Evolutionary conservation across 192 early-diverging fungal species (phyloP), one percentile per base, ranked within the genome.

Genomic region (Lobosporangium transversale): DNA sequence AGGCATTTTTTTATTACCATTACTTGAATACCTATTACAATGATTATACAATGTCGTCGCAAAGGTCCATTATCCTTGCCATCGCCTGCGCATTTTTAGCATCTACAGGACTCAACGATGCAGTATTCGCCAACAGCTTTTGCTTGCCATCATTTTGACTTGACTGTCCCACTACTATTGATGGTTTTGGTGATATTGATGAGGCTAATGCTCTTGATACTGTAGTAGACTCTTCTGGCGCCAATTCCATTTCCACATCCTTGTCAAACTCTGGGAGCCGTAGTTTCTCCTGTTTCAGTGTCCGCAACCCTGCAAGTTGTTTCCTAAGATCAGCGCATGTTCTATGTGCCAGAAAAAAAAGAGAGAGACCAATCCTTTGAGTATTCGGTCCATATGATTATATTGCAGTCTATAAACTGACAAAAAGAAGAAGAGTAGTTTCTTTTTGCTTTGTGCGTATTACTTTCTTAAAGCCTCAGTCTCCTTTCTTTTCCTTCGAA

Each of bases 401-500:
- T n/a, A n/a, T 15, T 15, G 23, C 3, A 29, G 15, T 9, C 4
- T 29, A 12, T 9, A 1, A 21, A 45, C 21, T 23, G 44, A 53
- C n/a, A 58, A 1, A 54, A 44, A 7, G 32, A 26, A 30, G 27
- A 3, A 24, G 44, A n/a, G 26, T 47, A 29, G 21, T 9, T 50
- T 15, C 2, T 32, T 17, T 33, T 14, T 11, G 6, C 21, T 8
- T 26, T 54, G 23, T 44, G 20, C n/a, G n/a, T 60, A 32, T n/a
- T 70, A 84, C 85, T 36, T 73, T 62, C 36, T 78, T 49, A 85
- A 21, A 14, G 84, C 82, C 17, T 48, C 70, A 0, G 86, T 83
- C 20, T 81, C 80, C 27, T 70, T 59, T 9, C 63, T 62, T 63
- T 85, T 83, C 53, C 70, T 71, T 31, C 84, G 75, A n/a, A 91